Conservation (phyloP, 2,329 filamentous ascomycete species). For the Claviceps cyperi region DNA sequence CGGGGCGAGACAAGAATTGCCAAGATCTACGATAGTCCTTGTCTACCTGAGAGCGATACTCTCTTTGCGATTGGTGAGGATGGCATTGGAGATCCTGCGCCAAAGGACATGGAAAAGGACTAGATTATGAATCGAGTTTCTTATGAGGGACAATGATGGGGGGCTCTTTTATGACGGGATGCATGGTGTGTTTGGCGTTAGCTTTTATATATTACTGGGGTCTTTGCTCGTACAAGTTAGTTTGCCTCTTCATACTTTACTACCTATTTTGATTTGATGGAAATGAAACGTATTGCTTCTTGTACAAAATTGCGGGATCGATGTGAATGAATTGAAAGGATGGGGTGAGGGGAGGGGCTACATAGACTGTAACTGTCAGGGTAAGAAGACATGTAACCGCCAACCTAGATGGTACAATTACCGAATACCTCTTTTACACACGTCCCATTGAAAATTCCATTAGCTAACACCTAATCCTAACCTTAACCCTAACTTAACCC, state of each 20-base stretch:
- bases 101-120: slow-evolving; percentile 89
- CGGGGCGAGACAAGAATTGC: slow-evolving; percentile 90
- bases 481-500: no score
- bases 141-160: slow-evolving; percentile 5
- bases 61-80: slow-evolving; percentile 95
- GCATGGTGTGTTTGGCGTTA: slow-evolving; percentile 20
- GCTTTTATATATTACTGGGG: neutral
- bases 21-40: slow-evolving; percentile 98
- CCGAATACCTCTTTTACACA: no score
- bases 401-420: no score
- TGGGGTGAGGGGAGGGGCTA: no score
- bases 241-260: neutral
- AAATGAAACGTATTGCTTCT: no score
- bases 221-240: neutral
- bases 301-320: no score
- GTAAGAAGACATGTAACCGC: no score
- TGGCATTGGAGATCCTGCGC: slow-evolving; percentile 87
- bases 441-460: no score
- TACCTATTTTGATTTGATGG: no score
- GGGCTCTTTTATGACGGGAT: neutral
- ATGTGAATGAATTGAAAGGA: no score
- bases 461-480: no score
- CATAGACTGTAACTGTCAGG: no score
- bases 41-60: slow-evolving; percentile 89
- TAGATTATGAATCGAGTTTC: slow-evolving; percentile 14